Evolutionary conservation across 2,329 filamentous ascomycete genomes (phyloP), one percentile per base, ranked within the genome.

Genomic region (Colletotrichum godetiae): DNA sequence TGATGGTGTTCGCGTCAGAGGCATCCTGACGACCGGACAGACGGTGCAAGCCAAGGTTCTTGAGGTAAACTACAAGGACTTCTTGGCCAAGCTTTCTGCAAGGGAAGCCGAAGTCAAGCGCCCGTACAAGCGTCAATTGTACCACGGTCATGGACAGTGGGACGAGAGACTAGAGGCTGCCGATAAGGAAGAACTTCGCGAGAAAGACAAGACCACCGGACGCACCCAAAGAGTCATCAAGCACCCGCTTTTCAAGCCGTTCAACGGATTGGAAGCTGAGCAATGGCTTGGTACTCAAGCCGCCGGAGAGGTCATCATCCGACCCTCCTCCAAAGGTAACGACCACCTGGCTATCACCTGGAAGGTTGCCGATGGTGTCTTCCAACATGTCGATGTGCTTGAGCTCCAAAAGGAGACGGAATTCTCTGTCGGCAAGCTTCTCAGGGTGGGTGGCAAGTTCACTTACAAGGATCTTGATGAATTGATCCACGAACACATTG

Each of bases 381-480:
- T 95, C 82, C 95, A 99, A 84, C 97, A 99, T 82, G 94, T 99
- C 76, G 97, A 99, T 82, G 96, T 99, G 42, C 89, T 99, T 52
- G 97, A 99, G 84, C 88, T 99, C 79, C 94, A 97, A 82, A 99
- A 99, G 84, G 95, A 98, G 75, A 98, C 95, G 75, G 96, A 98
- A 81, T 98, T 98, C 81, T 95, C 95, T 0, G 93, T 98, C 4
- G 97, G 97, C 75, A 93, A 92, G 78, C 92, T 93, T 55, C 88
- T 99, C 67, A 94, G 94, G 76, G 94, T 99, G 67, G 93, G 92
- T 42, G 94, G 94, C 77, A 96, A 95, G 82, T 95, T 95, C 84
- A 96, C 91, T 8, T 99, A 99, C 86, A 95, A 92, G 74, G 97
- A 99, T 92, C 87, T 99, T 74, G 97, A 99, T 84, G 97, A 99